A percentile compares a stretch with the other conserved stretches of the same genome.
Evolutionary conservation across 2,329 filamentous ascomycete genomes (phyloP).

Genomic region (Westerdykella aurantiaca): DNA sequence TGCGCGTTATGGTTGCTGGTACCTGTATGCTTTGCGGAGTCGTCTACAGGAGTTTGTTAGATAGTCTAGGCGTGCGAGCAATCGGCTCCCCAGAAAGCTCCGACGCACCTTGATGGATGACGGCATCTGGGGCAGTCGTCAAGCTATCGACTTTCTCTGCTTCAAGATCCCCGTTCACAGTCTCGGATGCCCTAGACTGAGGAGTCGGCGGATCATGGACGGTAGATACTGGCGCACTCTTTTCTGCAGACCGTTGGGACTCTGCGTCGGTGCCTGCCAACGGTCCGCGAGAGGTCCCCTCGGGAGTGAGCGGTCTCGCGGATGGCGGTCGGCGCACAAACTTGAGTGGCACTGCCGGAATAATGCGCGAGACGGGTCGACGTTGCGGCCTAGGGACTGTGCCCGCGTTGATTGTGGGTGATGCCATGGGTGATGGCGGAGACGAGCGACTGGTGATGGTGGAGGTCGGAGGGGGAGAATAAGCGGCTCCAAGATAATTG

Average conservation of each 20-base stretch:
- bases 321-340: constrained; percentile 23
- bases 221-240: constrained; percentile 4
- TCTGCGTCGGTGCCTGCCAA: constrained; percentile 10
- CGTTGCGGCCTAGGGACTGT: constrained; percentile 22
- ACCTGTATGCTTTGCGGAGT: too few species aligned
- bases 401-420: neutral
- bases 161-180: neutral
- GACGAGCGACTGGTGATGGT: constrained; percentile 22
- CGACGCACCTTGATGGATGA: neutral
- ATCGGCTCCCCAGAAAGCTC: too few species aligned
- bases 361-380: constrained; percentile 28
- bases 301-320: constrained; percentile 24
- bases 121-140: neutral
- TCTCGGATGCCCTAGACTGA: constrained; percentile 13
- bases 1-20: too few species aligned
- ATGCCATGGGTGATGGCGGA: constrained; percentile 19
- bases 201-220: constrained; percentile 22
- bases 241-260: constrained; percentile 9
- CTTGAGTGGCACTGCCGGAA: constrained; percentile 36
- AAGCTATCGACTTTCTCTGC: neutral
- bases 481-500: constrained; percentile 42
- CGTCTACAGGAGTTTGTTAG: neutral
- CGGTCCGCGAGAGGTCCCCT: constrained; percentile 17
- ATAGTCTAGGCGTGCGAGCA: neutral
- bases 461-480: constrained; percentile 2